These are phyloP conservation scores for Hansfordia pulvinata DNA, from an alignment of 2,329 filamentous ascomycete species.

Conservation along the genomic window DNA sequence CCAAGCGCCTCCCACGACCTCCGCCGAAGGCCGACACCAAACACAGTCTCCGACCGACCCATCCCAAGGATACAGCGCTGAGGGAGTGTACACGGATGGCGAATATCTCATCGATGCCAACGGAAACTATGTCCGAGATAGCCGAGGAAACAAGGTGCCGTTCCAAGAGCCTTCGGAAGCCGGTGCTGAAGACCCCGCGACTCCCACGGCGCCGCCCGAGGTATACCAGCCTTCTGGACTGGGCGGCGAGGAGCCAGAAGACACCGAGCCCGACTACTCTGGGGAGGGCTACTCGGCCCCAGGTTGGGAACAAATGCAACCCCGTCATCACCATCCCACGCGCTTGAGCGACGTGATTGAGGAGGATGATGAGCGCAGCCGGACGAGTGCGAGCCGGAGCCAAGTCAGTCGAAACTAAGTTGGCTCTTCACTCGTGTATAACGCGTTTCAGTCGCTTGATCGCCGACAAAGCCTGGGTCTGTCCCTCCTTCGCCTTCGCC, in stretches of 20 bases:
- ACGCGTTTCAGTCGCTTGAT: no score
- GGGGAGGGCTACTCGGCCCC: conserved; percentile 52
- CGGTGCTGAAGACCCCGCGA: conserved; percentile 44
- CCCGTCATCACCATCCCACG: conserved; percentile 76
- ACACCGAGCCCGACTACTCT: conserved; percentile 43
- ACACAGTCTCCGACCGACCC: conserved; percentile 28
- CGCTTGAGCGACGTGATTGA: conserved; percentile 79
- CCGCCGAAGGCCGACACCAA: conserved; percentile 20
- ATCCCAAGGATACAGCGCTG: conserved; percentile 38
- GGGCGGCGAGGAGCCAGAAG: no score
- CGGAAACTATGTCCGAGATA: conserved; percentile 47
- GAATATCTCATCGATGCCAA: conserved; percentile 55
- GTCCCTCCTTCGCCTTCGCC: no score
- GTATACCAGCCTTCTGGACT: conserved; percentile 17
- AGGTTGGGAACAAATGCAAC: conserved; percentile 59
- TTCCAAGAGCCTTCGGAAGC: conserved; percentile 38
- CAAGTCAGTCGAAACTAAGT: conserved; percentile 34
- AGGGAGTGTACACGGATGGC: conserved; percentile 53
- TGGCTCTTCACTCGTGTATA: background rate
- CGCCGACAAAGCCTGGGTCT: no score
- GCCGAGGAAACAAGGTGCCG: conserved; percentile 43
- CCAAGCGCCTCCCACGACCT: conserved; percentile 25
- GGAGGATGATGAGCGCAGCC: conserved; percentile 70
- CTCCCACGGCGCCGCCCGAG: conserved; percentile 27
- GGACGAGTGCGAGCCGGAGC: conserved; percentile 58